Evolutionary conservation across 176 grass and related monocot species (phyloP), one percentile per base, ranked within the genome.

Genomic region (Bolboschoenus planiculmis): DNA sequence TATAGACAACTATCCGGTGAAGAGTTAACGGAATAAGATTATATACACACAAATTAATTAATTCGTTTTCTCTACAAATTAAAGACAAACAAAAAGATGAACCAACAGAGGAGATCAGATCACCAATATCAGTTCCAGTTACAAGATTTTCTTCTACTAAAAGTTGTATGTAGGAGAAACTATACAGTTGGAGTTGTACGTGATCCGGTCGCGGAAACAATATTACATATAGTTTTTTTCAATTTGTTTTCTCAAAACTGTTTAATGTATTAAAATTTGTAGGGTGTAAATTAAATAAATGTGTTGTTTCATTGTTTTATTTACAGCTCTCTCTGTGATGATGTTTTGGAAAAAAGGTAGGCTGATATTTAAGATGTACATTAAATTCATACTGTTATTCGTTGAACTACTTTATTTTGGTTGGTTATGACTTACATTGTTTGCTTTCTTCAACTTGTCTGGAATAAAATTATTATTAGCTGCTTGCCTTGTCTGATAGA

Each of bases 1-100:
- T 73, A 81, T 91, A 29, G 70, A 93, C 21, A 74, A 30, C 24
- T 91, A 93, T 75, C 91, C 91, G 37, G 67, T 87, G 18, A 93
- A 93, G 83, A 68, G 57, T 63, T 86, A 83, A 35, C 10, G 3
- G 18, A 18, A 46, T 48, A 48, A 53, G 18, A 10, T 3, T 53
- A 53, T n/a, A 20, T 65, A 18, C 48, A 29, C 3, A 48, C 43
- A 82, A 46, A 56, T 31, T 66, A 18, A 64, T 81, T 44, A 24
- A 59, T 82, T 82, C 8, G 80, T 82, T 82, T 30, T 82, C 37
- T 63, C 56, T 65, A 48, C 57, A 82, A 40, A 47, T 74, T 63
- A 18, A 43, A 27, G 13, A 31, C 7, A 29, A 30, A 30, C 13
- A 57, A 7, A 57, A 7, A 36, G 50, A 39, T 59, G 21, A 80